These are phyloP conservation scores for Echinosophora koreensis DNA, from an alignment of 306 rosid species.

Conservation along the genomic window DNA sequence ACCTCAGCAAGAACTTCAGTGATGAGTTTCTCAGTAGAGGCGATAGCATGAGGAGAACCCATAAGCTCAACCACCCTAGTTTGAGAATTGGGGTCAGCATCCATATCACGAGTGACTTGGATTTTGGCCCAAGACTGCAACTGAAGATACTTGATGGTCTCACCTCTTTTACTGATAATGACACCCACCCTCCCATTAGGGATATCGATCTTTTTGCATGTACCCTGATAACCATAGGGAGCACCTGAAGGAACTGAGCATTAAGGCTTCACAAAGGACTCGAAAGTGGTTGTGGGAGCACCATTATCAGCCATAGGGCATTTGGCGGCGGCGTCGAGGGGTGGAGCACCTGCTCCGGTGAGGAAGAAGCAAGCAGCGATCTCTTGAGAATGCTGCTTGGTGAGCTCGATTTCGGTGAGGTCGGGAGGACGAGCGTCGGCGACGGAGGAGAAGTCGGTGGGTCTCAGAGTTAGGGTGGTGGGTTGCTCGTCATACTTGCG, in stretches of 20 bases:
- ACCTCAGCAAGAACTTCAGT: slow-evolving; percentile 94
- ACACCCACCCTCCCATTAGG: too few relatives aligned
- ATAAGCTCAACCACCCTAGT: slow-evolving; percentile 82
- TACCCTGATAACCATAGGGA: too few relatives aligned
- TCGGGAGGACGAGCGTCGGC: slow-evolving; percentile 65
- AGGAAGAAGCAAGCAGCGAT: slow-evolving; percentile 87
- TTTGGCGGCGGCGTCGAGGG: slow-evolving; percentile 64
- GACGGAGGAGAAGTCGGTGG: slow-evolving; percentile 79
- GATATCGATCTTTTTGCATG: too few relatives aligned
- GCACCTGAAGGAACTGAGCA: too few relatives aligned
- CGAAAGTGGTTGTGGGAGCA: slow-evolving; percentile 60
- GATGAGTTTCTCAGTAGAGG: slow-evolving; percentile 83
- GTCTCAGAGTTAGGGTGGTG: slow-evolving; percentile 55
- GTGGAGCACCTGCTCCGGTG: slow-evolving; percentile 48
- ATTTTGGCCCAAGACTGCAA: too few relatives aligned
- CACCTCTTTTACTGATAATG: too few relatives aligned
- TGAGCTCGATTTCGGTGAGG: slow-evolving; percentile 68
- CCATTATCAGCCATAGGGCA: slow-evolving; percentile 87
- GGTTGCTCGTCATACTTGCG: slow-evolving; percentile 88
- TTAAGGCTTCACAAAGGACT: slow-evolving; percentile 40
- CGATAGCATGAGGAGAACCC: slow-evolving; percentile 86
- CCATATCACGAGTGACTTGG: too few relatives aligned
- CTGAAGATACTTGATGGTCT: too few relatives aligned
- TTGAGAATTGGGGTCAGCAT: slow-evolving; percentile 69
- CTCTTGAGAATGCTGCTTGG: slow-evolving; percentile 93